A percentile compares a stretch with the other conserved stretches of the same genome.
Conservation (phyloP, 75 land plant genomes). For the Isoetes taiwanensis region DNA sequence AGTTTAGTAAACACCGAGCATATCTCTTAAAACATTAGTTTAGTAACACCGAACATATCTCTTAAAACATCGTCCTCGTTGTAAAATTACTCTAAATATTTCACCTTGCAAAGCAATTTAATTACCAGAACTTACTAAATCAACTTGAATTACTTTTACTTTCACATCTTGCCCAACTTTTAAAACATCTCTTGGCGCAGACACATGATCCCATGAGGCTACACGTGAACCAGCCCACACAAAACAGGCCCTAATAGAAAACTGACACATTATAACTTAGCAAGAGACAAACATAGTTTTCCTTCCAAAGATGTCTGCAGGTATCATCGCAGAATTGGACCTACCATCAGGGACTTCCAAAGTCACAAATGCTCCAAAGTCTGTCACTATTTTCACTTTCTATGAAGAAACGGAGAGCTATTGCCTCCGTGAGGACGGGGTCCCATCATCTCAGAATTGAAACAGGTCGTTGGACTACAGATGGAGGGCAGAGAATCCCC, state of each 20-base stretch:
- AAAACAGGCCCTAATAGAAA: too few relatives aligned
- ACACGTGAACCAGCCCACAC: conserved; percentile 75
- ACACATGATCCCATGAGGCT: conserved; percentile 91
- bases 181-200: conserved; percentile 58
- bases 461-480: too few relatives aligned
- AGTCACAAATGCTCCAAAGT: conserved; percentile 89
- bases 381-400: conserved; percentile 59
- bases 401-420: too few relatives aligned
- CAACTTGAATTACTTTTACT: conserved; percentile 65
- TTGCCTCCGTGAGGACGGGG: too few relatives aligned
- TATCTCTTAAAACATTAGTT: too few relatives aligned
- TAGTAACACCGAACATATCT: too few relatives aligned
- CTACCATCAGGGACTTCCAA: conserved; percentile 71
- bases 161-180: conserved; percentile 60
- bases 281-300: not conserved
- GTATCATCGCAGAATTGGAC: not conserved
- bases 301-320: not conserved
- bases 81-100: too few relatives aligned
- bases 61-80: too few relatives aligned
- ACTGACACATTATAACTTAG: not conserved
- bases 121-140: conserved; percentile 55
- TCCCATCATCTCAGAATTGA: too few relatives aligned
- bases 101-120: too few relatives aligned
- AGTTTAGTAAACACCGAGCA: too few relatives aligned
- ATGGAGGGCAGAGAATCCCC: too few relatives aligned